Conservation (phyloP, 306 rosid species). For the Fragaria vesca region DNA sequence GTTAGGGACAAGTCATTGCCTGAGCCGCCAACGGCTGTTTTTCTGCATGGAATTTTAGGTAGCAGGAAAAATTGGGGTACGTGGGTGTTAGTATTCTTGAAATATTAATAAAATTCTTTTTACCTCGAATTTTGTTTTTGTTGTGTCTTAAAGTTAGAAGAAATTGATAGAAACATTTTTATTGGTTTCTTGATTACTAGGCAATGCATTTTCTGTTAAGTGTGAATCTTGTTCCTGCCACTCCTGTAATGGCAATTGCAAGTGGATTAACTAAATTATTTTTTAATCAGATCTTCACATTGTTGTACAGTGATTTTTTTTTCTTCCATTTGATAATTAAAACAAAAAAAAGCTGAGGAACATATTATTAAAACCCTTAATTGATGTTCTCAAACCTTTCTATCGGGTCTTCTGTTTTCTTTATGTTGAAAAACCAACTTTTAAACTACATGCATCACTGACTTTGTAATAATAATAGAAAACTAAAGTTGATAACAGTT, state of each 20-base stretch:
- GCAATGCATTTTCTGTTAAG: not conserved
- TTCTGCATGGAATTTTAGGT: slow-evolving; percentile 87
- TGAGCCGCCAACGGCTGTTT: slow-evolving; percentile 91
- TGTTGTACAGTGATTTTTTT: no score
- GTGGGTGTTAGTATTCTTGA: slow-evolving; percentile 19
- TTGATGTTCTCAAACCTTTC: no score
- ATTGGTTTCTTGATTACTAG: not conserved
- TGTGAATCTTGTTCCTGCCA: not conserved
- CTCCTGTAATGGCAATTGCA: not conserved
- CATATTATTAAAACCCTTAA: no score
- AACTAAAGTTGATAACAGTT: not conserved
- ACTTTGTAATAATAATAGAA: no score
- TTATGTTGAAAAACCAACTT: no score
- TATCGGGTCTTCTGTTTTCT: no score
- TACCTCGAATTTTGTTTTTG: not conserved
- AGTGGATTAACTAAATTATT: not conserved
- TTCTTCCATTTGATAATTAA: no score
- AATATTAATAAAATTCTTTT: not conserved
- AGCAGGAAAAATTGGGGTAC: slow-evolving; percentile 95
- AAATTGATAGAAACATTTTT: not conserved
- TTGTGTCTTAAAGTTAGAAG: not conserved
- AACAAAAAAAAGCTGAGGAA: not conserved
- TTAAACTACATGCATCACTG: no score
- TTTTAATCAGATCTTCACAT: no score
- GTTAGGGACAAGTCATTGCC: slow-evolving; percentile 57